These are phyloP conservation scores for Trichoderma orchidacearum DNA, from an alignment of 495 filamentous ascomycete species.

Conservation along the genomic window DNA sequence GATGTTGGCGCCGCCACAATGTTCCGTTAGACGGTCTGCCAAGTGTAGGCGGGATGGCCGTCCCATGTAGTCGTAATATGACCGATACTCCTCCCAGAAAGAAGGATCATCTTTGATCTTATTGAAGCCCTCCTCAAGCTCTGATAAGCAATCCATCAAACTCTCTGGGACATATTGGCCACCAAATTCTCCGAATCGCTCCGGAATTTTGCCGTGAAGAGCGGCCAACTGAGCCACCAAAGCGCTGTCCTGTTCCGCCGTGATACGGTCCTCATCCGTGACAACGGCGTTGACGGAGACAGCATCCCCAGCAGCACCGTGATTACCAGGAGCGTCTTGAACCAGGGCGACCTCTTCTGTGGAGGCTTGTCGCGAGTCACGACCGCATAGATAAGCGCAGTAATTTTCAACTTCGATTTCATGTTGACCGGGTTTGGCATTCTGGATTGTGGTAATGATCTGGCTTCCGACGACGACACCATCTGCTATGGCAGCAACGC, in stretches of 20 bases:
- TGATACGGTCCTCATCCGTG: slow-evolving; percentile 36
- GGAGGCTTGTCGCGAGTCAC: slow-evolving; percentile 34
- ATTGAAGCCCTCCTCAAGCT: slow-evolving; percentile 89
- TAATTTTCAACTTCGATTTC: slow-evolving; percentile 74
- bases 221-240: slow-evolving; percentile 30
- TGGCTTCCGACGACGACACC: slow-evolving; percentile 97
- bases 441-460: slow-evolving; percentile 66
- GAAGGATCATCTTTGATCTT: slow-evolving; percentile 66
- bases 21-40: slow-evolving; percentile 73
- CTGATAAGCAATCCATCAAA: slow-evolving; percentile 87
- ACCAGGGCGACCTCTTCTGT: slow-evolving; percentile 50
- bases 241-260: slow-evolving; percentile 20
- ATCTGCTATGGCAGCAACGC: slow-evolving; percentile 70
- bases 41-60: slow-evolving; percentile 83
- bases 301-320: slow-evolving; percentile 25
- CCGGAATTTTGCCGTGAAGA: slow-evolving; percentile 46
- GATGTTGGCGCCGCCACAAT: slow-evolving; percentile 84
- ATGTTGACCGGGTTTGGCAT: slow-evolving; percentile 55
- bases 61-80: slow-evolving; percentile 97
- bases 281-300: slow-evolving; percentile 49
- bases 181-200: slow-evolving; percentile 91
- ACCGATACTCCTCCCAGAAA: slow-evolving; percentile 96
- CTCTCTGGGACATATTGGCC: slow-evolving; percentile 99
- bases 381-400: slow-evolving; percentile 67
- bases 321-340: slow-evolving; percentile 30